phyloP scores from a whole-genome alignment of 768 basidiomycete genomes.

The Fibroporia radiculosa region DNA sequence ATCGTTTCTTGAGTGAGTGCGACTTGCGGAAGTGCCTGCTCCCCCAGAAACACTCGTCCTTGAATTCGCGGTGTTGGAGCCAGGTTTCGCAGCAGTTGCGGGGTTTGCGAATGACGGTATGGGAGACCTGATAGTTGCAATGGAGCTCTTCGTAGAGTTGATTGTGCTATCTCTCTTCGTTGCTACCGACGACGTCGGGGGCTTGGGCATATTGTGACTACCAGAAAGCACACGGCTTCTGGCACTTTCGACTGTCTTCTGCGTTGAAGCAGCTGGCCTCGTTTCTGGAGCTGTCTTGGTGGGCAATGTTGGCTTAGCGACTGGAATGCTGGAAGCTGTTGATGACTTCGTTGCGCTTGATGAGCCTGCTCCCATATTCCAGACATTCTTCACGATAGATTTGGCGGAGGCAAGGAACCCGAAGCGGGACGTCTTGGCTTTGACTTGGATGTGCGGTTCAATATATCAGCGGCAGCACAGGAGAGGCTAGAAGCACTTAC shows the following conservation, averaged over 20 bases:
- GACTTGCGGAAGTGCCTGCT: neutral
- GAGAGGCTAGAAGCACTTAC: slow-evolving; percentile 25
- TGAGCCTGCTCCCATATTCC: slow-evolving; percentile 46
- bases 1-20: no score
- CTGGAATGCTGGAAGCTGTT: slow-evolving; percentile 19
- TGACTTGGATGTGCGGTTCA: slow-evolving; percentile 23
- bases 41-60: slow-evolving; percentile 6
- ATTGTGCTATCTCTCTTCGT: slow-evolving; percentile 7
- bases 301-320: slow-evolving; percentile 19
- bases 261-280: neutral
- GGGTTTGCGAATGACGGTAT: slow-evolving; percentile 20
- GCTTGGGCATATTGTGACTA: slow-evolving; percentile 9
- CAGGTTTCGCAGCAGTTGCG: slow-evolving; percentile 3
- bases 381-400: slow-evolving; percentile 63
- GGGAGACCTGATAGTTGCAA: slow-evolving; percentile 16
- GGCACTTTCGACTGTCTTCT: slow-evolving; percentile 1
- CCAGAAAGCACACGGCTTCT: no score
- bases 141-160: slow-evolving; percentile 9
- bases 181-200: neutral
- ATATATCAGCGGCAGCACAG: slow-evolving; percentile 1
- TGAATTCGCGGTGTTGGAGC: slow-evolving; percentile 5
- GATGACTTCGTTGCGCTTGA: slow-evolving; percentile 22
- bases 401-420: slow-evolving; percentile 69
- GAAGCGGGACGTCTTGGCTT: slow-evolving; percentile 47
- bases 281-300: slow-evolving; percentile 1